phyloP scores from a whole-genome alignment of 2,329 filamentous ascomycete genomes.

The Aspergillus ochraceus region DNA sequence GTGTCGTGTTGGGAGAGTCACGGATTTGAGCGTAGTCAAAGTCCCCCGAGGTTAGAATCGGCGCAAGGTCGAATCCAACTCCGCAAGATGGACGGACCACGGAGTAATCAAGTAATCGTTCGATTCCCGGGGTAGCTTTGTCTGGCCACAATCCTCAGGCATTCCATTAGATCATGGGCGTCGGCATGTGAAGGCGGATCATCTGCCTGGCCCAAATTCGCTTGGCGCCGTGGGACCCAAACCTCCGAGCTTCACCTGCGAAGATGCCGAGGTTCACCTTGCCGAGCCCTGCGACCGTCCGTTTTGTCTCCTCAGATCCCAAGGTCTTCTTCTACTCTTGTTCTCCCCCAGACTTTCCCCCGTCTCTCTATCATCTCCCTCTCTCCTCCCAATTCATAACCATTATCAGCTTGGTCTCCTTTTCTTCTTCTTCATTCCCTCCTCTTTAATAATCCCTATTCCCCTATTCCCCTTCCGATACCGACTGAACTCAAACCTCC shows the following conservation, averaged over 20 bases:
- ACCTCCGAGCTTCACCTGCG: conserved; percentile 19
- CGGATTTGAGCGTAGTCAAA: neutral
- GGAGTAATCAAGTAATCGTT: neutral
- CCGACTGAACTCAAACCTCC: neutral
- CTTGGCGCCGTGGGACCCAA: conserved; percentile 10
- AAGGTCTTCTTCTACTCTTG: conserved; percentile 22
- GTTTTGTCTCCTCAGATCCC: conserved; percentile 17
- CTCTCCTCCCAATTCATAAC: neutral
- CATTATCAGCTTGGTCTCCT: neutral
- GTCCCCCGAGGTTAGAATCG: too few relatives aligned
- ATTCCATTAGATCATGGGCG: conserved; percentile 1
- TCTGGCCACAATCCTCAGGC: neutral
- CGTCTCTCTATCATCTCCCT: conserved; percentile 15
- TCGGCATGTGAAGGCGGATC: conserved; percentile 36
- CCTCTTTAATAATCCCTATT: conserved; percentile 12
- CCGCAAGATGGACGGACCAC: neutral
- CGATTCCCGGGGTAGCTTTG: neutral
- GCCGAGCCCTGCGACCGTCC: conserved; percentile 31
- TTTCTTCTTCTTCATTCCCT: conserved; percentile 7
- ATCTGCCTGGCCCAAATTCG: conserved; percentile 28
- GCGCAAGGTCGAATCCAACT: neutral
- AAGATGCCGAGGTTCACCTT: conserved; percentile 37
- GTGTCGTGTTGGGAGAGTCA: neutral
- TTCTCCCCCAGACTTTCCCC: conserved; percentile 25
- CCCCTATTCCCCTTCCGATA: conserved; percentile 7